A percentile compares a stretch with the other conserved stretches of the same genome.
Evolutionary conservation across 75 land plant species (phyloP).

Genomic region (Gnetum montanum): DNA sequence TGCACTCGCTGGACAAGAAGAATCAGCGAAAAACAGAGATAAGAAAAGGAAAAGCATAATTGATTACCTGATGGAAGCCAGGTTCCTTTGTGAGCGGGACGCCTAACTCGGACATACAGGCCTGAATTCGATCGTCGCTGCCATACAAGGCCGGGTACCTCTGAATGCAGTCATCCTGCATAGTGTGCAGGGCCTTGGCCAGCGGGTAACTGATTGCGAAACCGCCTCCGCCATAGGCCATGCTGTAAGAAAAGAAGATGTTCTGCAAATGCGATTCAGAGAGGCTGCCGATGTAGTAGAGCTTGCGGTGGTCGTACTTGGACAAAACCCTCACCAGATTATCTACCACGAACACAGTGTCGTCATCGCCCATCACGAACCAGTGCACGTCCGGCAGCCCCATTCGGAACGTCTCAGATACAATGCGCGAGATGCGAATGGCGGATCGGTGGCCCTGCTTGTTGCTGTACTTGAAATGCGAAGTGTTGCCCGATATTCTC

Average conservation of each 20-base stretch:
- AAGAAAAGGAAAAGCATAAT: no score
- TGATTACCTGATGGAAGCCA: constrained; percentile 82
- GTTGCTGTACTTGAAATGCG: constrained; percentile 44
- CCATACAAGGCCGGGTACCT: constrained; percentile 64
- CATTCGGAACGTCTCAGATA: constrained; percentile 44
- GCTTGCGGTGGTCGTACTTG: constrained; percentile 56
- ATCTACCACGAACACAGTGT: constrained; percentile 64
- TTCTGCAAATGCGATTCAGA: constrained; percentile 66
- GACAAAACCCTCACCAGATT: constrained; percentile 59
- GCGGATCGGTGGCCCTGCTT: constrained; percentile 46
- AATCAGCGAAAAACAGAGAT: no score
- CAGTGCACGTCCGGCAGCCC: constrained; percentile 45
- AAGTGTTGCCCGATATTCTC: constrained; percentile 45
- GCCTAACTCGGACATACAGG: constrained; percentile 80
- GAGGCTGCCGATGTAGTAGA: constrained; percentile 55
- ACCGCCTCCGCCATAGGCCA: constrained; percentile 84
- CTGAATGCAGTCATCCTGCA: constrained; percentile 61
- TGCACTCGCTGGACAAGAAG: no score
- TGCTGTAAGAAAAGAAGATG: constrained; percentile 43
- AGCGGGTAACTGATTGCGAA: constrained; percentile 65
- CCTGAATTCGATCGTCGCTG: constrained; percentile 76
- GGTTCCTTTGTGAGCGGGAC: constrained; percentile 71
- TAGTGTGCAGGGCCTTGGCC: constrained; percentile 33
- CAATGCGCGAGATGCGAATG: constrained; percentile 59
- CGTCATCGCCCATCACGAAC: constrained; percentile 91